A percentile compares a stretch with the other conserved stretches of the same genome.
Evolutionary conservation across 352 stramenopile genomes (phyloP).

Genomic region (Globisporangium orthogonon): DNA sequence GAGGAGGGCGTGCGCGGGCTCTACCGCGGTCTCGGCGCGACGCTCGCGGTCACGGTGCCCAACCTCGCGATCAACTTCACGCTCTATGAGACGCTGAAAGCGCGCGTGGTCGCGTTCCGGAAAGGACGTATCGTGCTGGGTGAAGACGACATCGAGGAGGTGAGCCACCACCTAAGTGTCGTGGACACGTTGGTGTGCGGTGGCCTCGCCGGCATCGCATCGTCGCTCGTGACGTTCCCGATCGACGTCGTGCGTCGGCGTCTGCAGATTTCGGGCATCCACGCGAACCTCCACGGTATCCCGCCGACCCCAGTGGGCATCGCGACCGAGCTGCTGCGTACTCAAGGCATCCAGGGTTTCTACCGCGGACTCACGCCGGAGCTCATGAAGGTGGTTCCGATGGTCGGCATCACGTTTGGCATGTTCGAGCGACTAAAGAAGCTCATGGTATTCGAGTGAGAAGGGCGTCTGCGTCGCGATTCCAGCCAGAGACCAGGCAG

Average conservation of each 20-base stretch:
- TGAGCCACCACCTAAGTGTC: slow-evolving; percentile 34
- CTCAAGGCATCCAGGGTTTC: slow-evolving; percentile 75
- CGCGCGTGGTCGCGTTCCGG: slow-evolving; percentile 79
- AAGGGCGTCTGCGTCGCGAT: not conserved
- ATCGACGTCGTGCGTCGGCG: slow-evolving; percentile 92
- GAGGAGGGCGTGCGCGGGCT: slow-evolving; percentile 88
- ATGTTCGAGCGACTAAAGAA: slow-evolving; percentile 94
- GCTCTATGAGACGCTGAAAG: slow-evolving; percentile 93
- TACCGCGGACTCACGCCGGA: slow-evolving; percentile 91
- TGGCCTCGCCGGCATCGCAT: slow-evolving; percentile 85
- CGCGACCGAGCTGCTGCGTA: slow-evolving; percentile 53
- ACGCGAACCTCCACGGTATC: slow-evolving; percentile 59
- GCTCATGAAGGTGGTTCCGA: slow-evolving; percentile 95
- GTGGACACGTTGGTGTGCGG: slow-evolving; percentile 90
- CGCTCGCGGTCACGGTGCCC: slow-evolving; percentile 92
- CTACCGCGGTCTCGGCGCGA: slow-evolving; percentile 91
- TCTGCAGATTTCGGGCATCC: slow-evolving; percentile 93
- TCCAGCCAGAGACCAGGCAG: not conserved
- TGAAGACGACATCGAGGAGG: slow-evolving; percentile 14
- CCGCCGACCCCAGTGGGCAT: slow-evolving; percentile 69
- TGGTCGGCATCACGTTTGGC: slow-evolving; percentile 96
- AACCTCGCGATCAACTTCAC: slow-evolving; percentile 96
- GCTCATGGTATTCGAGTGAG: slow-evolving; percentile 75
- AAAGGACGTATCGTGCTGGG: slow-evolving; percentile 24
- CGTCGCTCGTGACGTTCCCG: slow-evolving; percentile 92